Conservation (phyloP, 805 yeast genomes). For the Osmozyma mogii region DNA sequence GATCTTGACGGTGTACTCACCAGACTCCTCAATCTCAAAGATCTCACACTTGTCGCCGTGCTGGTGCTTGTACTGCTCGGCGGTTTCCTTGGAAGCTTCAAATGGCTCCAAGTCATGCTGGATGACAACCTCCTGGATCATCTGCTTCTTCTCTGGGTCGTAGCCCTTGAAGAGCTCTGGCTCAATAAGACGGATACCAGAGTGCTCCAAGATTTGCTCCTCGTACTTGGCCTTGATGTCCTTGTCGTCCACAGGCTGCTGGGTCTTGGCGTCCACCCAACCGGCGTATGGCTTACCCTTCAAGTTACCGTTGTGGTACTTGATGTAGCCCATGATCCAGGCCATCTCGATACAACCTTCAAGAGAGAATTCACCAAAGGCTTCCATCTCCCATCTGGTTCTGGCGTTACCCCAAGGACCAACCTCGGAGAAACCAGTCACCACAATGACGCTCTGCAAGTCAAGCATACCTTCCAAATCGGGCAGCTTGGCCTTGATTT, state of each 20-base stretch:
- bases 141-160: conserved; percentile 87
- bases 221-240: conserved; percentile 92
- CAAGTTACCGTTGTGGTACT: conserved; percentile 85
- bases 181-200: conserved; percentile 95
- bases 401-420: conserved; percentile 99
- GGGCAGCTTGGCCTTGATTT: conserved; percentile 59
- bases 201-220: conserved; percentile 76
- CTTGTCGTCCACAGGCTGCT: conserved; percentile 87
- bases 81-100: conserved; percentile 91
- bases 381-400: conserved; percentile 99
- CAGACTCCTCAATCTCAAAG: conserved; percentile 80
- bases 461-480: conserved; percentile 87
- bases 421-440: conserved; percentile 97
- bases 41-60: conserved; percentile 93
- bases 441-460: conserved; percentile 85
- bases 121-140: conserved; percentile 91
- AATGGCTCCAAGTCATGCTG: conserved; percentile 96
- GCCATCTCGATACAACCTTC: conserved; percentile 99
- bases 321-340: conserved; percentile 98
- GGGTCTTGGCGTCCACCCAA: conserved; percentile 95
- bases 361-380: conserved; percentile 85
- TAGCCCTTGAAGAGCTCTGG: conserved; percentile 92
- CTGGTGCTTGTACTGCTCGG: conserved; percentile 86
- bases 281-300: conserved; percentile 91
- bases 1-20: conserved; percentile 85